Evolutionary conservation across 345 rosid species (phyloP).

Genomic region (Rhodamnia argentea): DNA sequence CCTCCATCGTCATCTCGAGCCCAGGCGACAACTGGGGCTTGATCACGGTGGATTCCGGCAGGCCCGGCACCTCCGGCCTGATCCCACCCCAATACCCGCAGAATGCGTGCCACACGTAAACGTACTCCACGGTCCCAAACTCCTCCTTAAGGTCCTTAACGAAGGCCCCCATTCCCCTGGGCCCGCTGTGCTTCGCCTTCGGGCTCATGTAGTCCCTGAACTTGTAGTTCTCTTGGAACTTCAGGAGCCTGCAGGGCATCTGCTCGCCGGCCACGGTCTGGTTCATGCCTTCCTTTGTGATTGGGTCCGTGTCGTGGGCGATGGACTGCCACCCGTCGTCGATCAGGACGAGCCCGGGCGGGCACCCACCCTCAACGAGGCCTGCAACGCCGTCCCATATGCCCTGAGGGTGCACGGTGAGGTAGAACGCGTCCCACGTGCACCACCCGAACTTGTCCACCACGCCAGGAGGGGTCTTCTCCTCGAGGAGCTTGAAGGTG

Average conservation of each 20-base stretch:
- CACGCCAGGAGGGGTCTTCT: slow-evolving; percentile 30
- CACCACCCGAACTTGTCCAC: slow-evolving; percentile 53
- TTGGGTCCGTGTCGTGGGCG: slow-evolving; percentile 53
- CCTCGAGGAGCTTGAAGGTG: slow-evolving; percentile 29
- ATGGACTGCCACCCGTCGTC: slow-evolving; percentile 51
- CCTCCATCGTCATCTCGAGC: slow-evolving; percentile 64
- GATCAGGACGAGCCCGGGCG: slow-evolving; percentile 33
- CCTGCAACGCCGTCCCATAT: slow-evolving; percentile 26
- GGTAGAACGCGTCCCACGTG: slow-evolving; percentile 48
- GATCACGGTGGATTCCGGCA: slow-evolving; percentile 36
- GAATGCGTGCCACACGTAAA: slow-evolving; percentile 93
- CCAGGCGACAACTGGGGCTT: slow-evolving; percentile 67
- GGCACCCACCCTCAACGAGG: slow-evolving; percentile 27
- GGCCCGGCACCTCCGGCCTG: slow-evolving; percentile 55
- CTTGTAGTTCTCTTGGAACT: slow-evolving; percentile 76
- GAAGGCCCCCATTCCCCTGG: slow-evolving; percentile 76
- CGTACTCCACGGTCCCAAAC: slow-evolving; percentile 58
- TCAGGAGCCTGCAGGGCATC: slow-evolving; percentile 87
- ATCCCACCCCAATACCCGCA: slow-evolving; percentile 98
- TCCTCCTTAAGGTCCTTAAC: slow-evolving; percentile 70
- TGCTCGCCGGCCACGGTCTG: slow-evolving; percentile 80
- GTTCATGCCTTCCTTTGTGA: slow-evolving; percentile 67
- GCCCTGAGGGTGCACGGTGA: slow-evolving; percentile 27
- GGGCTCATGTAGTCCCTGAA: slow-evolving; percentile 65
- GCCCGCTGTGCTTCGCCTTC: neutral